Base-by-base conservation (phyloP, 164 flowering plant genomes). In the Malania oleifera region DNA sequence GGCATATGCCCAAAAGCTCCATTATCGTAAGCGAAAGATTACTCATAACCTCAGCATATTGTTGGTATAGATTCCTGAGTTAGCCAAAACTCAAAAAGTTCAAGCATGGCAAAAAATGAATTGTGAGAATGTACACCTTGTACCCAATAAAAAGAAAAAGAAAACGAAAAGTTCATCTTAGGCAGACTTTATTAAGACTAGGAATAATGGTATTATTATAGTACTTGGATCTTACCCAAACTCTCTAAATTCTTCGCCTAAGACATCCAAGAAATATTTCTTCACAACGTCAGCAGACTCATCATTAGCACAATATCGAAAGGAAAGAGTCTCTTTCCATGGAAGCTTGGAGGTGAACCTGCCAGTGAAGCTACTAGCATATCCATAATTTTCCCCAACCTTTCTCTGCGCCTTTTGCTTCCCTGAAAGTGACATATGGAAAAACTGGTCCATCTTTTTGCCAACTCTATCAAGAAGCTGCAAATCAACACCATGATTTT, bases 261-360 rank as follows among this genome's bases (percentile, higher is more conserved):
- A 12, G 3, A 52, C 47, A 19, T 63, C 52, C 26, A 61, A 26
- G 43, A 84, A 48, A 39, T 82, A 87, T 0, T 75, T 71, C 59
- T 80, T 68, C 11, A 84, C 85, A 3, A 53, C 25, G 1, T 54
- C 58, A 0, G 65, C 29, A 13, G 26, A 31, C 1, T 63, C 52
- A 0, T 11, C 19, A 40, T 75, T 71, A 14, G 63, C 72, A 23
- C 63, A 68, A 51, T 74, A 80, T 1, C 68, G 41, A 50, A 87
- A 78, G 2, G 91, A 73, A 23, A 87, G 82, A 2, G 95, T 83
- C 61, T 85, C 95, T 41, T 85, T 87, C 95, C 95, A 87, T 8
- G 95, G 95, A 24, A 85, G 87, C 25, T 82, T 87, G 38, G 81
- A 67, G 41, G 82, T 65, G 69, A 83, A 87, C 50, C 91, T 65